Evolutionary conservation across 2,329 filamentous ascomycete genomes (phyloP).

Genomic region (Lizonia empirigonia): DNA sequence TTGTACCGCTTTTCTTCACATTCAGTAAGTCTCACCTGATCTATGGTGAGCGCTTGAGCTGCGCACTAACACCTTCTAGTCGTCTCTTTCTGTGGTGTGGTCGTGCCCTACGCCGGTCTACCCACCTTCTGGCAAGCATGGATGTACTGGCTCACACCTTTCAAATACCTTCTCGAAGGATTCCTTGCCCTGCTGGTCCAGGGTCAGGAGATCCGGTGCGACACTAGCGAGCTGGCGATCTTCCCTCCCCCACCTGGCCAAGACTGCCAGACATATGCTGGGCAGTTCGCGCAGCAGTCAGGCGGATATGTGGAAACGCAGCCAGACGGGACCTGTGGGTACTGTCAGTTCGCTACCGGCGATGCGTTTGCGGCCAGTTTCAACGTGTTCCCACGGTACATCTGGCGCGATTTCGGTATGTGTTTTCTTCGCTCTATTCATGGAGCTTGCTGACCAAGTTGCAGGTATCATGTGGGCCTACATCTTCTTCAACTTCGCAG

Average conservation of each 20-base stretch:
- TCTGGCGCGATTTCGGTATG: slow-evolving; percentile 71
- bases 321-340: slow-evolving; percentile 64
- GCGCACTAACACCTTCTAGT: slow-evolving; percentile 44
- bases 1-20: slow-evolving; percentile 72
- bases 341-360: slow-evolving; percentile 66
- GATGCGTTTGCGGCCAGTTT: slow-evolving; percentile 64
- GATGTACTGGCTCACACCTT: slow-evolving; percentile 64
- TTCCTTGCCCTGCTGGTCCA: slow-evolving; percentile 64
- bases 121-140: slow-evolving; percentile 66
- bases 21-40: slow-evolving; percentile 52
- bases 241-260: slow-evolving; percentile 65
- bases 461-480: slow-evolving; percentile 54
- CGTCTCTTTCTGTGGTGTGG: slow-evolving; percentile 74
- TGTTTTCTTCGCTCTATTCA: slow-evolving; percentile 37
- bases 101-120: slow-evolving; percentile 69
- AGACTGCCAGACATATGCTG: slow-evolving; percentile 66
- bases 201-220: slow-evolving; percentile 62
- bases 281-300: slow-evolving; percentile 57
- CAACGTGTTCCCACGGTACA: slow-evolving; percentile 64
- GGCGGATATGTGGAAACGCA: slow-evolving; percentile 67
- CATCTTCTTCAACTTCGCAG: slow-evolving; percentile 66
- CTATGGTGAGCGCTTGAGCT: background rate
- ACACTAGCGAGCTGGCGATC: slow-evolving; percentile 61
- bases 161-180: slow-evolving; percentile 69
- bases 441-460: slow-evolving; percentile 12